phyloP scores from a whole-genome alignment of 2,329 filamentous ascomycete species.

The Thelonectria blattea region DNA sequence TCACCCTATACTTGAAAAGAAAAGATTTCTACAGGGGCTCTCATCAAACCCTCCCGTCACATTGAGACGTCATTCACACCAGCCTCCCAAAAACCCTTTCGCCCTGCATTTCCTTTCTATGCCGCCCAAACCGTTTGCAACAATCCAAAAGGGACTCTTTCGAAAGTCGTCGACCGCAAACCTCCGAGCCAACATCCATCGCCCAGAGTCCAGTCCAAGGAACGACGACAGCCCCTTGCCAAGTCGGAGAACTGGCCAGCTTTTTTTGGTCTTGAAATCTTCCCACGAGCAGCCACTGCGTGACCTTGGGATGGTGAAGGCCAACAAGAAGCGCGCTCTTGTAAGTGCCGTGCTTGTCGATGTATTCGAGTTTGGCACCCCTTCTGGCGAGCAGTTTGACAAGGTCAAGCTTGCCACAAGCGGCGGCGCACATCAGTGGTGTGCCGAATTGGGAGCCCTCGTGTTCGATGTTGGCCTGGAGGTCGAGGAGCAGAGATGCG shows the following conservation, averaged over 20 bases:
- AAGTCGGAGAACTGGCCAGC: neutral
- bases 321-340: neutral
- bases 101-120: neutral
- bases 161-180: neutral
- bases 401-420: neutral
- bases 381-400: neutral
- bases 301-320: neutral
- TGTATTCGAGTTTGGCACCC: slow-evolving; percentile 3
- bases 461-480: neutral
- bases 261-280: slow-evolving; percentile 10
- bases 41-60: neutral
- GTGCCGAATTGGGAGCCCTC: slow-evolving; percentile 3
- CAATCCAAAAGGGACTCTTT: slow-evolving; percentile 1
- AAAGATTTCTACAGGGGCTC: too few relatives aligned
- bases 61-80: neutral
- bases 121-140: neutral
- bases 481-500: neutral
- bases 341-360: neutral
- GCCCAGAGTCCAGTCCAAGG: slow-evolving; percentile 1
- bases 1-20: too few relatives aligned
- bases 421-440: neutral
- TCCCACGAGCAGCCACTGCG: slow-evolving; percentile 5
- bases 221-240: neutral
- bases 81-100: neutral
- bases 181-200: neutral